Evolutionary conservation across 2,329 filamentous ascomycete species (phyloP).

Genomic region (Trichoderma cornu-damae): DNA sequence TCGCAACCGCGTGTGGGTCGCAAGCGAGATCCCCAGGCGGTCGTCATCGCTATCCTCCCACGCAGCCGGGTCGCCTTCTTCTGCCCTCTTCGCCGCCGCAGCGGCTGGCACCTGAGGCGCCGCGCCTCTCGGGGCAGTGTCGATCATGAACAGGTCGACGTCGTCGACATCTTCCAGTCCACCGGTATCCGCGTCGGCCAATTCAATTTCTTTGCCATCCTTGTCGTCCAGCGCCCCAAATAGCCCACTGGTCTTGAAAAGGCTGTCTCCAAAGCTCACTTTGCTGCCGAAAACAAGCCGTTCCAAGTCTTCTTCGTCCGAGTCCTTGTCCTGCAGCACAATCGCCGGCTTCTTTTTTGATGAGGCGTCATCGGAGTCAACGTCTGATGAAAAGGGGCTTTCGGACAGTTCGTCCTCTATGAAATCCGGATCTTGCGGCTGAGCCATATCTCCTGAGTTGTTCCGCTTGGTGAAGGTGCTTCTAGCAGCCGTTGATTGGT

Average conservation of each 20-base stretch:
- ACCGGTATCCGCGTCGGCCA: constrained; percentile 41
- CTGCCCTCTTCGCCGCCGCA: constrained; percentile 22
- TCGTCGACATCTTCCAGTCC: constrained; percentile 64
- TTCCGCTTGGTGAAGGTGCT: neutral
- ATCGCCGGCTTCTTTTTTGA: constrained; percentile 17
- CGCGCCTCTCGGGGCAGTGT: constrained; percentile 53
- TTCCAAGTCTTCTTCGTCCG: constrained; percentile 80
- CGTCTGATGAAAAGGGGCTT: constrained; percentile 27
- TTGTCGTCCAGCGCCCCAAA: constrained; percentile 30
- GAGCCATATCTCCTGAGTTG: constrained; percentile 29
- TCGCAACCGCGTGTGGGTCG: constrained; percentile 66
- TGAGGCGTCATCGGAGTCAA: constrained; percentile 28
- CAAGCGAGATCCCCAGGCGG: constrained; percentile 74
- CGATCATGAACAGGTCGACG: constrained; percentile 79
- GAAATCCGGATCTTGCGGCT: constrained; percentile 28
- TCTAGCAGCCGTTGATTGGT: neutral
- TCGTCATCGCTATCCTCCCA: constrained; percentile 99
- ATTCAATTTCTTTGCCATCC: constrained; percentile 32
- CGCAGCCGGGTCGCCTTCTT: constrained; percentile 47
- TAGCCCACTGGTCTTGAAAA: constrained; percentile 53
- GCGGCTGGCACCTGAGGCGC: constrained; percentile 31
- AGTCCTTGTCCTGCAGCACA: constrained; percentile 61
- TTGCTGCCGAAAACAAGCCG: constrained; percentile 83
- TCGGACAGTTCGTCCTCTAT: constrained; percentile 30
- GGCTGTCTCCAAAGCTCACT: constrained; percentile 69